These are phyloP conservation scores for Tetrahymena thermophila DNA, from an alignment of 73 alveolate genomes.

Conservation along the genomic window DNA sequence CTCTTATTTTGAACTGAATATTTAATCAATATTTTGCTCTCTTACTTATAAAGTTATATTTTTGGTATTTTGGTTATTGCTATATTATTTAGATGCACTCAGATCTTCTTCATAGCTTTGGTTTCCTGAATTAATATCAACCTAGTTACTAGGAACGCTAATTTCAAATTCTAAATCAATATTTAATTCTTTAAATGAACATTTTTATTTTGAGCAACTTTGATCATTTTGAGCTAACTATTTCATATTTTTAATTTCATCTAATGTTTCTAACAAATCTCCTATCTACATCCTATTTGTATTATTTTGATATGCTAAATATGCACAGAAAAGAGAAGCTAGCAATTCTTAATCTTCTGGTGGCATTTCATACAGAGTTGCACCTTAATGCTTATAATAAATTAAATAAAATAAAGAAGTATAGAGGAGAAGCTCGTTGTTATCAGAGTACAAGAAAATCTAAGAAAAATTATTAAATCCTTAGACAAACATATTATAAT, in stretches of 20 bases:
- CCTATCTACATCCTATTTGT: background rate
- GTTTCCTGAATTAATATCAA: background rate
- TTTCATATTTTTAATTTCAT: background rate
- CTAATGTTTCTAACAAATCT: background rate
- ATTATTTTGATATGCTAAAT: background rate
- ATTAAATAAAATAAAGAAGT: background rate
- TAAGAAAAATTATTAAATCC: background rate
- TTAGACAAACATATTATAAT: background rate
- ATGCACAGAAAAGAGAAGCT: background rate
- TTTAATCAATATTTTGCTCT: background rate
- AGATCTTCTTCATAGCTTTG: background rate
- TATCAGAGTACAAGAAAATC: background rate
- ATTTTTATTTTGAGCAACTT: background rate
- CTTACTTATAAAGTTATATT: background rate
- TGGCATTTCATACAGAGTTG: background rate
- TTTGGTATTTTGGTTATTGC: background rate
- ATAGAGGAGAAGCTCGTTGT: background rate
- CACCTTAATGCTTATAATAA: background rate
- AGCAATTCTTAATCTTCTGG: background rate
- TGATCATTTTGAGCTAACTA: background rate
- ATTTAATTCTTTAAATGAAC: background rate
- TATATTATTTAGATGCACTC: background rate
- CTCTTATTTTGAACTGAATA: background rate
- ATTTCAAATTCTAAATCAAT: background rate
- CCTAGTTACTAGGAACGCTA: background rate